Percentiles rank a stretch among this genome's conserved stretches.
phyloP scores from a whole-genome alignment of 2,329 filamentous ascomycete genomes.

The Xylogone sp. region DNA sequence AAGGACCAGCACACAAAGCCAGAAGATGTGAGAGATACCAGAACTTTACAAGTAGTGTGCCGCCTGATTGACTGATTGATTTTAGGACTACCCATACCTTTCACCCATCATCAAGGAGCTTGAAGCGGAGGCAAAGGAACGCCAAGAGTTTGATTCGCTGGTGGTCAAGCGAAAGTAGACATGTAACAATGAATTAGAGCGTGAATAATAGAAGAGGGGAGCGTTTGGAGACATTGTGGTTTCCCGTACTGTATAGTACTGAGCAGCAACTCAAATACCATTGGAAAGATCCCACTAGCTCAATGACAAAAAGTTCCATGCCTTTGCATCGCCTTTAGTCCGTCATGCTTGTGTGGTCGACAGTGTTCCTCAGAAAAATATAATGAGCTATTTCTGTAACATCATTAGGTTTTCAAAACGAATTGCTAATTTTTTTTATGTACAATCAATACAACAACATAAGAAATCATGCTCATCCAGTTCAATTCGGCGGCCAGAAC shows the following conservation, averaged over 20 bases:
- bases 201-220: conserved; percentile 6
- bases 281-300: background rate
- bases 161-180: conserved; percentile 41
- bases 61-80: conserved; percentile 13
- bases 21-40: conserved; percentile 51
- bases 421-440: background rate
- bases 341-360: too few relatives aligned
- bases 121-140: conserved; percentile 63
- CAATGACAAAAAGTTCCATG: background rate
- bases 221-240: background rate
- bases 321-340: too few relatives aligned
- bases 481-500: background rate
- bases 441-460: background rate
- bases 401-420: too few relatives aligned
- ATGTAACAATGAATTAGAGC: conserved; percentile 14
- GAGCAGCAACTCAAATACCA: conserved; percentile 12
- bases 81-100: conserved; percentile 65
- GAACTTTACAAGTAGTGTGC: background rate
- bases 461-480: background rate
- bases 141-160: conserved; percentile 65
- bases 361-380: too few relatives aligned
- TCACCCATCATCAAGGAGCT: conserved; percentile 65
- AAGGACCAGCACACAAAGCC: conserved; percentile 64
- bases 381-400: too few relatives aligned
- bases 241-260: conserved; percentile 19